Percentiles rank a stretch among this genome's conserved stretches.
Evolutionary conservation across 129 eudicot genomes (phyloP).

Genomic region (Escallonia rubra): DNA sequence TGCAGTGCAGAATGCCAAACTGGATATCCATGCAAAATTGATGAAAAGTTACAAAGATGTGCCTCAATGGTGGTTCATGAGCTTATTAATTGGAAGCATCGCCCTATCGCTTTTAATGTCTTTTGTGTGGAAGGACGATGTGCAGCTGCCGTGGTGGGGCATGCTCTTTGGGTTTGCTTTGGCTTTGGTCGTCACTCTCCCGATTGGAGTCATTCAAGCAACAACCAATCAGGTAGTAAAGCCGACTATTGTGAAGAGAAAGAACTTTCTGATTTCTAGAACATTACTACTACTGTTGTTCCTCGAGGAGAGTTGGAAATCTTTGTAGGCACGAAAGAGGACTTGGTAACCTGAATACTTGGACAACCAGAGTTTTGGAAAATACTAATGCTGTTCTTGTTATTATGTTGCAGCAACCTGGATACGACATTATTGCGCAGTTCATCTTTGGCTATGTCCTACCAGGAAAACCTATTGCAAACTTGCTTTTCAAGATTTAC

Average conservation of each 20-base stretch:
- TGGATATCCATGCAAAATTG: conserved; percentile 67
- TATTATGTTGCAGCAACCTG: conserved; percentile 73
- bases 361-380: no score
- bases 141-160: conserved; percentile 98
- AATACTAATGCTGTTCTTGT: background rate
- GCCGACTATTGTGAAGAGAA: no score
- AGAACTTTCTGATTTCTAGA: no score
- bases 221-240: conserved; percentile 83
- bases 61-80: conserved; percentile 94
- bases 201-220: conserved; percentile 96
- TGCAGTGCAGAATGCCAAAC: conserved; percentile 58
- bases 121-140: conserved; percentile 79
- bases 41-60: conserved; percentile 84
- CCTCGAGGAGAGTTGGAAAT: no score
- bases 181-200: conserved; percentile 82
- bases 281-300: no score
- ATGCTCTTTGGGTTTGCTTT: conserved; percentile 80
- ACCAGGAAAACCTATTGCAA: conserved; percentile 94
- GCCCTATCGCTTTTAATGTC: conserved; percentile 67
- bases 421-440: conserved; percentile 96
- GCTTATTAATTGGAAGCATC: conserved; percentile 57
- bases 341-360: no score
- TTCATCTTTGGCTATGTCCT: conserved; percentile 81
- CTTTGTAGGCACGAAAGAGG: no score
- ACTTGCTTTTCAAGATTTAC: conserved; percentile 86